Evolutionary conservation across 352 stramenopile species (phyloP), one percentile per base, ranked within the genome.

Genomic region (Globisporangium paddicum): DNA sequence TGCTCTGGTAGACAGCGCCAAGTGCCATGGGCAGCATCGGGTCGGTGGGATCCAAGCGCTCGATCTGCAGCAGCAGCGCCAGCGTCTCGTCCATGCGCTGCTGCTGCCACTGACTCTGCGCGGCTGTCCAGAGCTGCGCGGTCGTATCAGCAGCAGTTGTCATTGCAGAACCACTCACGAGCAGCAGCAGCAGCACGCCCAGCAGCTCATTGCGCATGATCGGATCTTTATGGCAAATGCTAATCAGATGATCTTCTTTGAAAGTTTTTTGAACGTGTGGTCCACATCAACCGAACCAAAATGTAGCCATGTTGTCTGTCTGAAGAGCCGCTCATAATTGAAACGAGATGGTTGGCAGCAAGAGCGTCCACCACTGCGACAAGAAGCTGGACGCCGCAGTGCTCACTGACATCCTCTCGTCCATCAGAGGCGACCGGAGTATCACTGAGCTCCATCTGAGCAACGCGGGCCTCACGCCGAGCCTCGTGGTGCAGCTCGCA

Each of bases 401-500:
- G 1, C 56, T 80, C 9, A 49, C 58, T 10, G 53, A 63, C 3
- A 59, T 74, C 9, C 60, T 82, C 21, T 37, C 66, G 28, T 11
- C 26, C 0, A 38, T 71, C n/a, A 55, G 49, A 13, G 55, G 59
- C 3, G 60, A 67, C 19, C 8, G 56, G 5, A 59, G 23, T 30
- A 45, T 67, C 28, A 54, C 42, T 2, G 49, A 51, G 3, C 63
- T 82, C 14, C 38, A 46, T 41, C 63, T 82, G 3, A 42, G 55
- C 50, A 52, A 65, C 32, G 64, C 56, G 40, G 67, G 62, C 28
- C 62, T 83, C 47, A 77, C 66, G 16, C 64, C 71, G 41, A 77
- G 60, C 50, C 67, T 83, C 49, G 63, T 69, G 7, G 74, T 79
- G 23, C 66, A 77, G 51, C 35, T 83, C 35, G 69, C 74, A 14